Evolutionary conservation across 108 stramenopile genomes (phyloP), one percentile per base, ranked within the genome.

Genomic region (Fistulifera solaris): DNA sequence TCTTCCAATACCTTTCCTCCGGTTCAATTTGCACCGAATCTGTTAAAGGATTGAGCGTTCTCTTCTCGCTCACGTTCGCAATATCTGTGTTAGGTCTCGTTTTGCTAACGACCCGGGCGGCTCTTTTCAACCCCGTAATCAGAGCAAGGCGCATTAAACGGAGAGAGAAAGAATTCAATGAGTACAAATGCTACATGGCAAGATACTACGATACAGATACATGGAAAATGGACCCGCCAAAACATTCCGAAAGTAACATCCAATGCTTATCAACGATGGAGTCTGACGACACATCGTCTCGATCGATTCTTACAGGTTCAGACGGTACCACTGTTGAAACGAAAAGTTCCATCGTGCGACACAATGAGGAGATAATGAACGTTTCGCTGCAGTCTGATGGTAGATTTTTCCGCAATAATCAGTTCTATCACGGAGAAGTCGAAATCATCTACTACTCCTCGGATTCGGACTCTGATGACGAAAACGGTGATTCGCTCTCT

Each of bases 141-240:
- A 28, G 17, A 24, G 31, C 62, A 11, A 44, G 41, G 15, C 45
- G 48, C 31, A 56, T 38, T 38, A 54, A 61, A 38, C 67, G 65
- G 47, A 55, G 63, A 15, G 68, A 66, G 57, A 66, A 65, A 51
- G 77, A 78, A 40, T 78, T 66, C 23, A 31, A 66, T 39, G 70
- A 72, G 38, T 71, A 71, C 56, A 58, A 68, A 49, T 21, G 68
- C 19, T 77, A 43, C 53, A 71, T 77, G 76, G n/a, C 16, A n/a
- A 46, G 63, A 18, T 71, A 54, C 56, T 77, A 77, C 46, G 61
- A 66, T 25, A 62, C 65, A 11, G 54, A 44, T 17, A 23, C 61
- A 15, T 76, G 75, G 75, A 56, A 67, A n/a, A 25, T 67, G 12
- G 58, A 67, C 14, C 44, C 44, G 16, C 21, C 44, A 21, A 45